These are phyloP conservation scores for Eucalyptus erythrocorys DNA, from an alignment of 345 rosid genomes.

Conservation along the genomic window DNA sequence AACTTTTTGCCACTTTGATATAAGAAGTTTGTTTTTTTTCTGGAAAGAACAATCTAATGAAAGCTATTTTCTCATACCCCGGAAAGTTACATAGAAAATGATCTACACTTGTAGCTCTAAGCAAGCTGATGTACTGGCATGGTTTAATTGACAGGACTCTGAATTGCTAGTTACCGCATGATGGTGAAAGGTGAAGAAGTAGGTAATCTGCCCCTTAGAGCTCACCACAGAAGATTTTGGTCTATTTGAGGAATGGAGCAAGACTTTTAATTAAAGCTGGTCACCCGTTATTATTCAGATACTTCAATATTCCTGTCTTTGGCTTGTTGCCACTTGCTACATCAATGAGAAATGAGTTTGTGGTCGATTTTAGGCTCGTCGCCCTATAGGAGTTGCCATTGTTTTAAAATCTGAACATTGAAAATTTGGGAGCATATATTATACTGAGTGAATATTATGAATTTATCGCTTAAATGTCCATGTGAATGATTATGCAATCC, in stretches of 20 bases:
- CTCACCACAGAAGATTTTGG: not conserved
- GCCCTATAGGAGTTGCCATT: not conserved
- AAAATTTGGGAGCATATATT: not conserved
- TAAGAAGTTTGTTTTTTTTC: not conserved
- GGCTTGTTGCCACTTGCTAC: not conserved
- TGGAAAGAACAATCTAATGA: not conserved
- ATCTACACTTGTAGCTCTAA: not conserved
- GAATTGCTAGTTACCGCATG: not conserved
- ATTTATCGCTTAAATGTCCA: not conserved
- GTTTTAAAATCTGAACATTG: not conserved
- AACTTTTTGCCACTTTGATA: not conserved
- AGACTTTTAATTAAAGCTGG: not conserved
- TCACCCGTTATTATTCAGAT: not conserved
- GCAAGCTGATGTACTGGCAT: not conserved
- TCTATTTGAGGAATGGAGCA: not conserved
- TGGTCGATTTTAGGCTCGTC: not conserved
- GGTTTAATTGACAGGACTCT: not conserved
- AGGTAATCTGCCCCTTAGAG: not conserved
- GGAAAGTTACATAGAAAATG: not conserved
- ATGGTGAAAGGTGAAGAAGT: not conserved
- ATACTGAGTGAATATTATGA: not conserved
- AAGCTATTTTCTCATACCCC: not conserved
- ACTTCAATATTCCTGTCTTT: not conserved
- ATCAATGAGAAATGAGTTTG: not conserved
- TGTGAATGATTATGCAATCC: not conserved